A percentile compares a stretch with the other conserved stretches of the same genome.
Evolutionary conservation across 179 eudicot species (phyloP).

Genomic region (Actinidia chinensis): DNA sequence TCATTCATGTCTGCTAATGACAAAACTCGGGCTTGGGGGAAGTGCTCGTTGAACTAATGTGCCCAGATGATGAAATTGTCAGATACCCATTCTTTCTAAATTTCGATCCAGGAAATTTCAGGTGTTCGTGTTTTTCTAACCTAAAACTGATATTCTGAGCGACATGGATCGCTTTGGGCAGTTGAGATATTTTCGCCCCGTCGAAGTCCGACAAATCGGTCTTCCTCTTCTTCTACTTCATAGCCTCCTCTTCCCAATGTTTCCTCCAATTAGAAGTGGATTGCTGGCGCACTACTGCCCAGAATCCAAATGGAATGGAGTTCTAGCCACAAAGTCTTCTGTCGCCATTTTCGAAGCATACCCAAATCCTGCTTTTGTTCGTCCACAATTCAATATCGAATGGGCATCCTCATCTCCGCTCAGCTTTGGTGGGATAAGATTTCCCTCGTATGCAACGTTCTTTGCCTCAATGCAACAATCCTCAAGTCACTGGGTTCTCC

Average conservation of each 20-base stretch:
- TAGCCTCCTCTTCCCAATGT: slow-evolving; percentile 38
- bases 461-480: slow-evolving; percentile 48
- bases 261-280: slow-evolving; percentile 43
- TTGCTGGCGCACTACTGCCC: slow-evolving; percentile 36
- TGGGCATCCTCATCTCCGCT: slow-evolving; percentile 33
- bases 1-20: slow-evolving; percentile 54
- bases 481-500: slow-evolving; percentile 70
- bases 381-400: slow-evolving; percentile 53
- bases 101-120: slow-evolving; percentile 13
- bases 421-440: slow-evolving; percentile 26
- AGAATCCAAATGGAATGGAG: slow-evolving; percentile 19
- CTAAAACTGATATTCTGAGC: slow-evolving; percentile 25
- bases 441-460: slow-evolving; percentile 30
- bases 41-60: slow-evolving; percentile 48
- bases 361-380: slow-evolving; percentile 26
- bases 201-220: background rate
- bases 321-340: slow-evolving; percentile 13
- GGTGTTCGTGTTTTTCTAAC: slow-evolving; percentile 31
- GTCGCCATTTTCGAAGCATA: slow-evolving; percentile 15
- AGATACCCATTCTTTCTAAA: slow-evolving; percentile 16
- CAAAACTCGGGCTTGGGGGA: slow-evolving; percentile 39
- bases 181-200: slow-evolving; percentile 17
- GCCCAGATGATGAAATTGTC: slow-evolving; percentile 33
- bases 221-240: slow-evolving; percentile 40
- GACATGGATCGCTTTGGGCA: slow-evolving; percentile 33